A percentile compares a stretch with the other conserved stretches of the same genome.
phyloP scores from a whole-genome alignment of 2,329 filamentous ascomycete genomes.

The Trichoderma polysporum region DNA sequence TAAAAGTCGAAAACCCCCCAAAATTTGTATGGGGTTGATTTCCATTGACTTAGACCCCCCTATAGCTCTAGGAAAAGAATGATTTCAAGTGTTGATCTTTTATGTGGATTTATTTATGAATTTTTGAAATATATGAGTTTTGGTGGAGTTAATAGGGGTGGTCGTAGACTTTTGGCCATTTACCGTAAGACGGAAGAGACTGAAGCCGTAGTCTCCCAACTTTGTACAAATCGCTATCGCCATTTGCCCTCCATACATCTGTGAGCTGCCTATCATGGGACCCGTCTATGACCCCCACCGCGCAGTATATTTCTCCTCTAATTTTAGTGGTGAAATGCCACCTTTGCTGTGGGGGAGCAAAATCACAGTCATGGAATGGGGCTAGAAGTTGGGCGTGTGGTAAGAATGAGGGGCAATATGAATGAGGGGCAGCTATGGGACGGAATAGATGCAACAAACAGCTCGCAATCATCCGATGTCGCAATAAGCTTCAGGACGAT shows the following conservation, averaged over 20 bases:
- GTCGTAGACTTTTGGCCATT: too few relatives aligned
- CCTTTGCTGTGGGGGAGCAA: conserved; percentile 2
- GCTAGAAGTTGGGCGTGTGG: neutral
- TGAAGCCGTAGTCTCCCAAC: neutral
- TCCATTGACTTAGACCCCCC: too few relatives aligned
- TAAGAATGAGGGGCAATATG: conserved; percentile 15
- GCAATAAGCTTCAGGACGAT: neutral
- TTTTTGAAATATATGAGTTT: too few relatives aligned
- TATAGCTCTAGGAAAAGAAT: too few relatives aligned
- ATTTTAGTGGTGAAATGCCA: neutral
- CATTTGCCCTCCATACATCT: neutral
- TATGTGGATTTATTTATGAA: too few relatives aligned
- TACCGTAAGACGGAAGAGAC: neutral
- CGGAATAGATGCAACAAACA: neutral
- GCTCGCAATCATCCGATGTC: conserved; percentile 7
- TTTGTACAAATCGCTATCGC: neutral
- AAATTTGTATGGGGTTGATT: too few relatives aligned
- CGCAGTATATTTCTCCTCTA: neutral
- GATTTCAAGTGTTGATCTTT: too few relatives aligned
- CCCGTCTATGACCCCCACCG: conserved; percentile 3
- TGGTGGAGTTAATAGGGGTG: too few relatives aligned
- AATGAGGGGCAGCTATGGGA: neutral
- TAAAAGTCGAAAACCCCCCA: too few relatives aligned
- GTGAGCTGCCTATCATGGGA: neutral
- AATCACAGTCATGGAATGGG: neutral